Evolutionary conservation across 208 protist species (phyloP).

Genomic region (Trypanosoma theileri): DNA sequence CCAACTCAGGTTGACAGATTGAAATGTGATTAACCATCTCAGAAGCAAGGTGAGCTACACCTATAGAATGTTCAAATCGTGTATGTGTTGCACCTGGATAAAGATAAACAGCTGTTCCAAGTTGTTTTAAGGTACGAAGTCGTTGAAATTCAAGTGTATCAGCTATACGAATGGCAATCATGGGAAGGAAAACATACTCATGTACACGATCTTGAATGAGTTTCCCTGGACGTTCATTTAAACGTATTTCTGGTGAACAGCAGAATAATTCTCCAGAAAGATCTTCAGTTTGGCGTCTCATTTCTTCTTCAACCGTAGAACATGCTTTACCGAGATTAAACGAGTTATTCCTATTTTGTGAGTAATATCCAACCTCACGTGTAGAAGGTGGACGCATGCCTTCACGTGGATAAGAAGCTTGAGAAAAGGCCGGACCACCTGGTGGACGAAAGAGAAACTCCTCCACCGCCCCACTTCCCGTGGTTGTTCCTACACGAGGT

Average conservation of each 20-base stretch:
- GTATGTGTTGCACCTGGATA: conserved; percentile 82
- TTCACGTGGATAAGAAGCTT: neutral
- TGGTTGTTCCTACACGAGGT: neutral
- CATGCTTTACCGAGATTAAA: conserved; percentile 1
- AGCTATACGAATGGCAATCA: conserved; percentile 79
- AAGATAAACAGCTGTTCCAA: conserved; percentile 74
- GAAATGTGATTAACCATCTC: conserved; percentile 42
- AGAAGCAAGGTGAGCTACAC: conserved; percentile 69
- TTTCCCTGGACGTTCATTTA: conserved; percentile 30
- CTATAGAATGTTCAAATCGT: conserved; percentile 89
- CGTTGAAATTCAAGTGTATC: conserved; percentile 92
- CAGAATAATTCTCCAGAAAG: neutral
- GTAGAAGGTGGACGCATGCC: neutral
- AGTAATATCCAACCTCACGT: neutral
- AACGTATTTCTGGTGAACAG: neutral
- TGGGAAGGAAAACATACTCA: conserved; percentile 90
- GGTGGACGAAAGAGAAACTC: neutral
- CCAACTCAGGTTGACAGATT: conserved; percentile 62
- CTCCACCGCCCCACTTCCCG: neutral
- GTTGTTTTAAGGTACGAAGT: conserved; percentile 84
- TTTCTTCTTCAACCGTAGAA: neutral
- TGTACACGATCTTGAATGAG: conserved; percentile 92
- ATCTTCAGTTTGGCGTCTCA: neutral
- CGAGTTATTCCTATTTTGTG: neutral
- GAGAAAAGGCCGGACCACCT: neutral